phyloP scores from a whole-genome alignment of 768 basidiomycete genomes.

The Amanita polypyramis region DNA sequence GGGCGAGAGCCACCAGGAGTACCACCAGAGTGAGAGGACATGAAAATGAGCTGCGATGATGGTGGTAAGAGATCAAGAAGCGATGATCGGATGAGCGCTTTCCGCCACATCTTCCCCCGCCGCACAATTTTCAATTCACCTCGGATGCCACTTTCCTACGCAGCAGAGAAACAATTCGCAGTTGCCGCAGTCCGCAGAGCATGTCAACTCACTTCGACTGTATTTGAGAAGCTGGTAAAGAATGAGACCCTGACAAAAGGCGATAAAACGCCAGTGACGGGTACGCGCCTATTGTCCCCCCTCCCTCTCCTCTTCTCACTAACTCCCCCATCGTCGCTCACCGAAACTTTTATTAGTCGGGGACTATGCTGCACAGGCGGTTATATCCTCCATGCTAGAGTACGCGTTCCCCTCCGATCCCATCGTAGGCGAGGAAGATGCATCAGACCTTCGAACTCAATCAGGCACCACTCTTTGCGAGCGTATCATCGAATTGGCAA shows the following conservation, averaged over 20 bases:
- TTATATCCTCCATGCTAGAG: conserved; percentile 73
- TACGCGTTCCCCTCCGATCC: conserved; percentile 75
- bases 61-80: too few species aligned
- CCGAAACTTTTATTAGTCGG: conserved; percentile 45
- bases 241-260: conserved; percentile 82
- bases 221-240: conserved; percentile 79
- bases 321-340: background rate
- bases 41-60: too few species aligned
- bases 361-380: conserved; percentile 89
- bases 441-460: conserved; percentile 57
- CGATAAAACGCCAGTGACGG: conserved; percentile 89
- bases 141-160: conserved; percentile 45
- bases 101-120: conserved; percentile 10
- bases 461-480: conserved; percentile 34
- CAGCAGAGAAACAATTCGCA: conserved; percentile 70
- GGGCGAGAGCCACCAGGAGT: too few species aligned
- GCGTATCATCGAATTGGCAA: conserved; percentile 74
- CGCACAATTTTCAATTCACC: conserved; percentile 9
- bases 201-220: conserved; percentile 70
- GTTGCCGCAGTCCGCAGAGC: conserved; percentile 83
- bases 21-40: too few species aligned
- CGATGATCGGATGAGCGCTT: conserved; percentile 6
- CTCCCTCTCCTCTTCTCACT: conserved; percentile 9
- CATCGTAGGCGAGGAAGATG: conserved; percentile 94
- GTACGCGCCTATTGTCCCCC: conserved; percentile 21